Base-by-base conservation (phyloP, 2,329 filamentous ascomycete species). In the Ceratocystis albifundus region DNA sequence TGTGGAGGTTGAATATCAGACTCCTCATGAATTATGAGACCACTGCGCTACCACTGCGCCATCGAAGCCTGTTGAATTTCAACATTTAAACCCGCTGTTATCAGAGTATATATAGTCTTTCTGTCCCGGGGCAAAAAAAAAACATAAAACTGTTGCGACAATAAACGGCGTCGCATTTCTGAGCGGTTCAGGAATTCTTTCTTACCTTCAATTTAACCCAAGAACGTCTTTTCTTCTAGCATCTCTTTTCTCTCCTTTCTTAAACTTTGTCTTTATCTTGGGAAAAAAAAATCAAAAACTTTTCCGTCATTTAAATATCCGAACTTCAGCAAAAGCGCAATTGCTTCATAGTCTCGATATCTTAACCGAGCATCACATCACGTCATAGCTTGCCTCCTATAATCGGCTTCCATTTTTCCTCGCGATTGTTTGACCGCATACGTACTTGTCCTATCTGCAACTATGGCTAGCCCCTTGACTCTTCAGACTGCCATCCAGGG, bases 401-500 rank as follows among this genome's bases (percentile, higher is more conserved):
- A 25, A 53, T 41, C 10, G 36, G 36, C 4, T 41, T 4, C 36
- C 15, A 41, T 41, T 41, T 41, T 41, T 41, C 36, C 3, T 12
- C 10, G 4, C 10, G 10, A 1, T 15, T 41, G 15, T 41, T 41
- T 41, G 36, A 1, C 36, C 36, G 15, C 12, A 41, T 15, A 41
- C 22, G 22, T 15, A 17, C 55, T 28, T 30, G 55, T 1, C 12
- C 2, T 25, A 10, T 46, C 41, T 48, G 10, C 45, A 4, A 63
- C 36, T 25, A 66, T 66, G 64, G 36, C 61, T 32, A 32, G 50
- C 36, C 65, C 76, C 45, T 70, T 75, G 66, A 82, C 80, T n/a
- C 77, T 82, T 65, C 77, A 81, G 69, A 77, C 76, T 69, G 78
- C 80, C 72, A 78, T 82, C 71, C 74, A 77, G 64, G 80, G 80